These are phyloP conservation scores for Fomitopsis serialis DNA, from an alignment of 768 basidiomycete species.

Conservation along the genomic window DNA sequence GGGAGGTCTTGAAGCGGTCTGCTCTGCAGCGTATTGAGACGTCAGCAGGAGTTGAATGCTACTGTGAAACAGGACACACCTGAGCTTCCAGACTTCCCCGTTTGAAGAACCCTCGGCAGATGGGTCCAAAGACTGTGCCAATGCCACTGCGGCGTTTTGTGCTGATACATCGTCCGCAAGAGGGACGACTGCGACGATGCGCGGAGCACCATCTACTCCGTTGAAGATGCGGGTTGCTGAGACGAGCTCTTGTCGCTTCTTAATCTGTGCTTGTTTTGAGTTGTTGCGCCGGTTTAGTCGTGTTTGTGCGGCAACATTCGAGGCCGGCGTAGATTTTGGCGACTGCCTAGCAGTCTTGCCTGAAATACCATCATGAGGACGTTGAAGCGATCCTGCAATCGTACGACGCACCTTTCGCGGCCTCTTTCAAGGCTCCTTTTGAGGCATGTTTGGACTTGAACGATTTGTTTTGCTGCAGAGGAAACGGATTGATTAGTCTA, in stretches of 20 bases:
- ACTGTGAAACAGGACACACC: slow-evolving; percentile 36
- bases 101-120: slow-evolving; percentile 46
- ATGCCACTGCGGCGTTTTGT: slow-evolving; percentile 42
- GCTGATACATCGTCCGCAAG: slow-evolving; percentile 64
- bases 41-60: neutral
- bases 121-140: slow-evolving; percentile 58
- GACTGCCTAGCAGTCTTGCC: slow-evolving; percentile 54
- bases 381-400: neutral
- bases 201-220: slow-evolving; percentile 71
- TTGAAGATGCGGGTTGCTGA: slow-evolving; percentile 74
- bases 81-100: slow-evolving; percentile 59
- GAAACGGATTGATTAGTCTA: neutral
- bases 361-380: slow-evolving; percentile 21
- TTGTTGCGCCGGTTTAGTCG: slow-evolving; percentile 78
- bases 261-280: slow-evolving; percentile 75
- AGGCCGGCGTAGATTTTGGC: slow-evolving; percentile 43
- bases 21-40: slow-evolving; percentile 41
- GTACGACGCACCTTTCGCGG: slow-evolving; percentile 63
- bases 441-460: slow-evolving; percentile 92
- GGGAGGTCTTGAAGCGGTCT: slow-evolving; percentile 84
- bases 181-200: slow-evolving; percentile 86
- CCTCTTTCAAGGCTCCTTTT: slow-evolving; percentile 78
- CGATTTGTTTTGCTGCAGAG: slow-evolving; percentile 72
- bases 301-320: slow-evolving; percentile 57
- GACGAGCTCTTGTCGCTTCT: slow-evolving; percentile 64